Conservation (phyloP, 2,329 filamentous ascomycete genomes). For the Fusarium chlamydosporum region DNA sequence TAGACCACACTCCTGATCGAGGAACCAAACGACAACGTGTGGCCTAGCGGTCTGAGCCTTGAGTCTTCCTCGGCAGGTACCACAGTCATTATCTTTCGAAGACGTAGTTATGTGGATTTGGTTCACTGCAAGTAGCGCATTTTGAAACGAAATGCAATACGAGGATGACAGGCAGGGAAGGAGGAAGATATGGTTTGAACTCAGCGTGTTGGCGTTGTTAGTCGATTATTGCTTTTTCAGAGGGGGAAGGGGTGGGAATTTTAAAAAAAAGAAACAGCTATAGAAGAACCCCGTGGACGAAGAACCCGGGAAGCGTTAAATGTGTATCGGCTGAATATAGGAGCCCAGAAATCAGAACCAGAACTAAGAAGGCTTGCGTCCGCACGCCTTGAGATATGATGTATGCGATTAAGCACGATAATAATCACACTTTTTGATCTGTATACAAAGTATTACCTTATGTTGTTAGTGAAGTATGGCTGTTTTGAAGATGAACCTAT, state of each 20-base stretch:
- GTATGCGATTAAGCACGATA: slow-evolving; percentile 15
- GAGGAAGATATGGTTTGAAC: slow-evolving; percentile 16
- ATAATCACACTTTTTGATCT: slow-evolving; percentile 22
- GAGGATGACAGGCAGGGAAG: not conserved
- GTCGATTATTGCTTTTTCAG: slow-evolving; percentile 9
- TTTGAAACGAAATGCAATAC: not conserved
- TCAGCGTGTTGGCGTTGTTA: slow-evolving; percentile 17
- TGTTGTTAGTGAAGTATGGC: not conserved
- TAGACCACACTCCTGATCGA: slow-evolving; percentile 47
- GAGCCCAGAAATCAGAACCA: not conserved
- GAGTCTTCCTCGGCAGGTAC: not conserved
- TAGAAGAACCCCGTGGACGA: slow-evolving; percentile 24
- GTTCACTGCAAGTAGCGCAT: not conserved
- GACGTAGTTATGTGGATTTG: not conserved
- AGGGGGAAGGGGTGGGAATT: not conserved
- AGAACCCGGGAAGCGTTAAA: slow-evolving; percentile 5
- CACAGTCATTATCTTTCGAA: not conserved
- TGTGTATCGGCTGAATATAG: slow-evolving; percentile 7
- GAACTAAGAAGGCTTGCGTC: not conserved
- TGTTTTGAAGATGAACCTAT: not conserved
- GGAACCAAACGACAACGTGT: slow-evolving; percentile 59
- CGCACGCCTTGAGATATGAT: slow-evolving; percentile 28
- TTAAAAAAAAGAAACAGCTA: slow-evolving; percentile 3
- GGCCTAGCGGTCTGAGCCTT: slow-evolving; percentile 37
- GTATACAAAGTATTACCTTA: not conserved